Percentiles rank a stretch among this genome's conserved stretches.
Conservation (phyloP, 2,329 filamentous ascomycete species). For the Colletotrichum liriopes region DNA sequence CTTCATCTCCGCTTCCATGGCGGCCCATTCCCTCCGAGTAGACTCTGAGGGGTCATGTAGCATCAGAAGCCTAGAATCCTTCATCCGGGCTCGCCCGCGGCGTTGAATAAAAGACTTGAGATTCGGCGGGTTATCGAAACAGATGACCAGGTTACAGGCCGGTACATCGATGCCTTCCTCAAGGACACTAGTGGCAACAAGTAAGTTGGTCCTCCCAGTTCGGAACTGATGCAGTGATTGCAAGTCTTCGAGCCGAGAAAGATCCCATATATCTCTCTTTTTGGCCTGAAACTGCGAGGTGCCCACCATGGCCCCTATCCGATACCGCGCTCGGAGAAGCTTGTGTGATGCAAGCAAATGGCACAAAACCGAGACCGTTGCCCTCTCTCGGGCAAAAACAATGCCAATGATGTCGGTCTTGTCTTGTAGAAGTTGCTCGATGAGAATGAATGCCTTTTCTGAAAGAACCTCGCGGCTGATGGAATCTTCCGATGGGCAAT, state of each 20-base stretch:
- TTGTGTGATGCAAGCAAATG: constrained; percentile 71
- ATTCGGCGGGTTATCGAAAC: constrained; percentile 66
- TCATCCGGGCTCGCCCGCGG: constrained; percentile 67
- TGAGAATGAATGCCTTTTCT: constrained; percentile 70
- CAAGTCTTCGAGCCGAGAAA: constrained; percentile 51
- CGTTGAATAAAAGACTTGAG: constrained; percentile 74
- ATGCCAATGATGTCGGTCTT: constrained; percentile 69
- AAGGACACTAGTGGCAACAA: constrained; percentile 75
- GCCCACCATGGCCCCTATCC: constrained; percentile 70
- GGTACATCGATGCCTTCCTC: constrained; percentile 80
- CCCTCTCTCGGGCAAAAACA: constrained; percentile 77
- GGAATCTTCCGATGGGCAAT: constrained; percentile 42
- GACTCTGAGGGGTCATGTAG: constrained; percentile 54
- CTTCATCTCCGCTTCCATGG: constrained; percentile 82
- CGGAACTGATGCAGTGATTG: constrained; percentile 65
- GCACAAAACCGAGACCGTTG: constrained; percentile 72
- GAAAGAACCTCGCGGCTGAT: constrained; percentile 59
- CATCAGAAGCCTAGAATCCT: constrained; percentile 65
- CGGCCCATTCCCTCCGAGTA: constrained; percentile 69
- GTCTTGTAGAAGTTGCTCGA: constrained; percentile 64
- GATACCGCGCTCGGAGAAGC: constrained; percentile 59
- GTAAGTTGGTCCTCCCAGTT: constrained; percentile 67
- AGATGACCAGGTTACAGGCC: constrained; percentile 74
- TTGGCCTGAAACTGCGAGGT: constrained; percentile 57
- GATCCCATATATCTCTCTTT: constrained; percentile 59